Evolutionary conservation across 129 eudicot genomes (phyloP), one percentile per base, ranked within the genome.

Genomic region (Lactuca sativa): DNA sequence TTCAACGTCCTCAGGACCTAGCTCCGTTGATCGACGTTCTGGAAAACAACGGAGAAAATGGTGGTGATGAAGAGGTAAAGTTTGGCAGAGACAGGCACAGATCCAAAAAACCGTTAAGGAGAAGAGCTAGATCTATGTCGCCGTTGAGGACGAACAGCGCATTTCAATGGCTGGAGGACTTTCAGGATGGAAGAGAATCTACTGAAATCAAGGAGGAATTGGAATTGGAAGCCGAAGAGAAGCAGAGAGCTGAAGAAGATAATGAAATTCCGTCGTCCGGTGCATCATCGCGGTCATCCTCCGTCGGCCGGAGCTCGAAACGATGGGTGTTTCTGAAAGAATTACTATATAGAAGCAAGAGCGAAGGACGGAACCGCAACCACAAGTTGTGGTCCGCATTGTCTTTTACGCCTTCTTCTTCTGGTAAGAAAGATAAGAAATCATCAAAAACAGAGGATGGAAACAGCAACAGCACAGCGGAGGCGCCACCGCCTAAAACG

Each of bases 321-420:
- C 66, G 95, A 4, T 91, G 97, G 97, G 87, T 91, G 57, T 85
- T 88, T 31, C 14, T 91, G 78, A 90, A 90, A 82, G 97, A 90
- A 73, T 76, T 91, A 47, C 77, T 91, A 14, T 81, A 88, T 66
- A 85, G 97, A 66, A 87, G 95, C 73, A 91, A 91, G 60, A 85
- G 90, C 67, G 97, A 91, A 77, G 97, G 97, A 3, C 82, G 92
- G 18, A 88, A 81, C 56, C 78, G 81, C 18, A 56, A 64, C 62
- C 83, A 75, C 56, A 91, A 82, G 75, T 83, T 91, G 57, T 87
- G 97, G 95, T 80, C 86, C 0, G 68, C 84, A 11, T 53, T 90
- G 9, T 80, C 96, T 0, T 86, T 89, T 48, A 71, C 92, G 5
- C 88, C 95, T 6, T 72, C 30, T 25, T 25, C 30, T 25, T 25